phyloP scores from a whole-genome alignment of 148 eudicot genomes.

The Suaeda aralocaspica region DNA sequence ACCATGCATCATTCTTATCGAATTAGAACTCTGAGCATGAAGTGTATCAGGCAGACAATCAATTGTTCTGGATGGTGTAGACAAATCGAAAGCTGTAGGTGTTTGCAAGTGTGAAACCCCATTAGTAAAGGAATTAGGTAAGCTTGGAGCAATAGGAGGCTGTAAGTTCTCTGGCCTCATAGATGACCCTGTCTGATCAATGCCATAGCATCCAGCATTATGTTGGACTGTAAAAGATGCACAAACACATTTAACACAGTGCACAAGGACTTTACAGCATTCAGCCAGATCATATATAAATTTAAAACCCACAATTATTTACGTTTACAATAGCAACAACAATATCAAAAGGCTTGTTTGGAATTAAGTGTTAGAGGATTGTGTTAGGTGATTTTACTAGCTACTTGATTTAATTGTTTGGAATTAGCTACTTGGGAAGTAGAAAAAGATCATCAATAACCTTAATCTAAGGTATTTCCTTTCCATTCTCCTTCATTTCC shows the following conservation, averaged over 20 bases:
- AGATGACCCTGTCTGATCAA: constrained; percentile 43
- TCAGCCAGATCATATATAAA: neutral
- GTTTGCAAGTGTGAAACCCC: constrained; percentile 49
- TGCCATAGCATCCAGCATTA: constrained; percentile 44
- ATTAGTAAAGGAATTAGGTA: constrained; percentile 43
- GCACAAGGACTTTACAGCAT: neutral
- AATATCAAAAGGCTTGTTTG: no score
- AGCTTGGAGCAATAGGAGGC: constrained; percentile 35
- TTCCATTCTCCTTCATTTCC: no score
- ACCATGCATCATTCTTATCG: constrained; percentile 49
- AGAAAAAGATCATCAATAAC: no score
- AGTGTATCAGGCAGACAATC: constrained; percentile 42
- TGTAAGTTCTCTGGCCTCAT: constrained; percentile 53
- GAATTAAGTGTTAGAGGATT: no score
- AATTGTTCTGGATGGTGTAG: constrained; percentile 39
- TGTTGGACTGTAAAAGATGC: constrained; percentile 53
- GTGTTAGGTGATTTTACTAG: no score
- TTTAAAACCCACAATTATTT: neutral
- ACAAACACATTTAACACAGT: constrained; percentile 4
- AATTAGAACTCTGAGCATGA: constrained; percentile 52
- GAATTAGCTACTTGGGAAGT: no score
- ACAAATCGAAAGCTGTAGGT: constrained; percentile 35
- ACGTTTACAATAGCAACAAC: neutral
- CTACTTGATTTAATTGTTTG: no score
- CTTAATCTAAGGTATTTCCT: no score